Percentiles rank a stretch among this genome's conserved stretches.
These are phyloP conservation scores for Penicilliopsis zonata DNA, from an alignment of 495 filamentous ascomycete genomes.

Conservation along the genomic window DNA sequence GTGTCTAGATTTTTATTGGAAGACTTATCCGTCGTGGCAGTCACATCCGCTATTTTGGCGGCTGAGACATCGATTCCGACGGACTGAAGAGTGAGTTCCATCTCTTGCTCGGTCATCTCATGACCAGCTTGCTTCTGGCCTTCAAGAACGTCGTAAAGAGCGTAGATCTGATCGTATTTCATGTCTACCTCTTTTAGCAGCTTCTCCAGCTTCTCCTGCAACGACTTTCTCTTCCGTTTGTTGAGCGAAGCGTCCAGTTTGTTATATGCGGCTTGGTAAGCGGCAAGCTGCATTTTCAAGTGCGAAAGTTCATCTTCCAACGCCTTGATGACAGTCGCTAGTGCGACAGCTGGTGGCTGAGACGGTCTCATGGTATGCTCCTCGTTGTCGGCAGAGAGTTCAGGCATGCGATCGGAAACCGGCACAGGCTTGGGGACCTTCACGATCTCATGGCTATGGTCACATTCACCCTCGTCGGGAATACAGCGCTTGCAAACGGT, in stretches of 20 bases:
- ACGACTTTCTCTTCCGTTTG: slow-evolving; percentile 52
- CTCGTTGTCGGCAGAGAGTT: slow-evolving; percentile 40
- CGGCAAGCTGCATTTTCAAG: slow-evolving; percentile 53
- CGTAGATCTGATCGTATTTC: slow-evolving; percentile 82
- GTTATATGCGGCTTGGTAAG: slow-evolving; percentile 49
- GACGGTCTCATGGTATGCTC: slow-evolving; percentile 70
- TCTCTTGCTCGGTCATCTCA: slow-evolving; percentile 51
- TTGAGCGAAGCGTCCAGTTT: slow-evolving; percentile 55
- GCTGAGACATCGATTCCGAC: slow-evolving; percentile 36
- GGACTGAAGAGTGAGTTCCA: slow-evolving; percentile 55
- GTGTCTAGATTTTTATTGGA: slow-evolving; percentile 13
- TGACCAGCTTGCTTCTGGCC: slow-evolving; percentile 56
- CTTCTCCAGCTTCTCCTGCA: slow-evolving; percentile 52
- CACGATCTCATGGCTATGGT: slow-evolving; percentile 36
- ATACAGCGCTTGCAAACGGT: slow-evolving; percentile 56
- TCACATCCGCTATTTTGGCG: slow-evolving; percentile 15
- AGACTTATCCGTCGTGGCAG: slow-evolving; percentile 22
- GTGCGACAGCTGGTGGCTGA: slow-evolving; percentile 58
- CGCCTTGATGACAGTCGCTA: slow-evolving; percentile 68
- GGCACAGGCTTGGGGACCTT: slow-evolving; percentile 56
- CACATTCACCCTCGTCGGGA: slow-evolving; percentile 23
- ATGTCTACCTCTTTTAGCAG: slow-evolving; percentile 55
- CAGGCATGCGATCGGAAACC: slow-evolving; percentile 53
- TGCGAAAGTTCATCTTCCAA: slow-evolving; percentile 76
- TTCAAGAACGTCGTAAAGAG: slow-evolving; percentile 81